A percentile compares a stretch with the other conserved stretches of the same genome.
Conservation (phyloP, 331 rosid species). For the Phaseolus coccineus region DNA sequence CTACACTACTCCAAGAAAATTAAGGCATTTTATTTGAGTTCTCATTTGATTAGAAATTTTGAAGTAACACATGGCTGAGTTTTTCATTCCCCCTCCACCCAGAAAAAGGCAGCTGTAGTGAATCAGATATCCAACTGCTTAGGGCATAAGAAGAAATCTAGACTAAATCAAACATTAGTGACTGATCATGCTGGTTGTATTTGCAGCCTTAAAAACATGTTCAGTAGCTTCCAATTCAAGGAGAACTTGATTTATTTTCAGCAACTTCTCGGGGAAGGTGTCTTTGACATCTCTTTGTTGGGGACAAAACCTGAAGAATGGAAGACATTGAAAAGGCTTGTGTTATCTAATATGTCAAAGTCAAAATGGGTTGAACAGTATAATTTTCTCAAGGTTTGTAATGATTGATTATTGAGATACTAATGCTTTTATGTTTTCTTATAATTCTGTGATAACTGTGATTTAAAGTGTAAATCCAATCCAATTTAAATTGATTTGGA, state of each 20-base stretch:
- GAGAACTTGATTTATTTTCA: constrained; percentile 80
- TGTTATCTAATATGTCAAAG: constrained; percentile 59
- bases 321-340: constrained; percentile 73
- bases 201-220: constrained; percentile 81
- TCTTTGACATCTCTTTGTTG: constrained; percentile 67
- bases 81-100: not conserved
- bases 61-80: not conserved
- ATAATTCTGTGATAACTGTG: not conserved
- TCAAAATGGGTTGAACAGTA: constrained; percentile 85
- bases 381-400: constrained; percentile 77
- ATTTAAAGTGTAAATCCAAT: constrained; percentile 13
- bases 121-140: constrained; percentile 19
- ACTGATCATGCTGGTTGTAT: constrained; percentile 39
- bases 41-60: not conserved
- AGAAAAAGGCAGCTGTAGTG: not conserved
- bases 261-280: constrained; percentile 82
- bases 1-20: not conserved
- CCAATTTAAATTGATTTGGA: not conserved
- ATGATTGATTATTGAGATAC: constrained; percentile 33
- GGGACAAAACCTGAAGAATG: constrained; percentile 77
- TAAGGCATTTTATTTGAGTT: constrained; percentile 11
- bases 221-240: constrained; percentile 76
- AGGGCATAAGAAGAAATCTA: constrained; percentile 20
- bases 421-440: constrained; percentile 29
- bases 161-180: constrained; percentile 26